Evolutionary conservation across 2,329 filamentous ascomycete genomes (phyloP), one percentile per base, ranked within the genome.

Genomic region (Fusarium pseudonygamai): DNA sequence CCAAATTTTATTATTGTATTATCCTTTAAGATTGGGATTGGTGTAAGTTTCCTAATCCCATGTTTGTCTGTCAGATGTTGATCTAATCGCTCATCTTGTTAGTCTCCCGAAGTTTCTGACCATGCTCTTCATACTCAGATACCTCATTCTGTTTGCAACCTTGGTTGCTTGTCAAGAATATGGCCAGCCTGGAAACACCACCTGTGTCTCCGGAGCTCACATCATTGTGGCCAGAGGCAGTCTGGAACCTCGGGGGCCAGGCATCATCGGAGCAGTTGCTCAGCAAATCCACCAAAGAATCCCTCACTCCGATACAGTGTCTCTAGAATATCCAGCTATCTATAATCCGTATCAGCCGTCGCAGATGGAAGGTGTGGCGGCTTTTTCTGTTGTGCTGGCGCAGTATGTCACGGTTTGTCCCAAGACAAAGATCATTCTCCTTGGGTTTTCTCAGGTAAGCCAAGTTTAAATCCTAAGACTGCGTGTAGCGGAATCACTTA

Each of bases 141-240:
- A 40, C 14, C 1, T 71, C 3, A 30, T 67, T 3, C 34, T 75
- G 0, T 26, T 77, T 9, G 22, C 37, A 4, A 11, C 47, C 6
- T 13, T 74, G 4, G 63, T 45, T 14, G 12, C 57, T 5, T 59
- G 67, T 7, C 42, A 46, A 18, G 39, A 26, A 15, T 37, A 47
- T 22, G 26, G 30, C 1, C n/a, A n/a, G 16, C 24, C 55, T 3
- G 20, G 9, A 12, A 50, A 53, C 36, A n/a, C 36, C 13, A 47
- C 36, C 11, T 78, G 71, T 15, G 42, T 57, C 20, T 60, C 68
- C 3, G 75, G 73, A 5, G 69, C 66, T n/a, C 75, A 77, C 32
- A 64, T 78, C 39, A 59, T 78, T 30, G 69, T 72, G 8, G 65
- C 66, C 53, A 67, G 76, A 28, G 76, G 69, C 14, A 78, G 76